These are phyloP conservation scores for Aureobasidium leucospermi DNA, from an alignment of 2,329 filamentous ascomycete genomes.

Conservation along the genomic window DNA sequence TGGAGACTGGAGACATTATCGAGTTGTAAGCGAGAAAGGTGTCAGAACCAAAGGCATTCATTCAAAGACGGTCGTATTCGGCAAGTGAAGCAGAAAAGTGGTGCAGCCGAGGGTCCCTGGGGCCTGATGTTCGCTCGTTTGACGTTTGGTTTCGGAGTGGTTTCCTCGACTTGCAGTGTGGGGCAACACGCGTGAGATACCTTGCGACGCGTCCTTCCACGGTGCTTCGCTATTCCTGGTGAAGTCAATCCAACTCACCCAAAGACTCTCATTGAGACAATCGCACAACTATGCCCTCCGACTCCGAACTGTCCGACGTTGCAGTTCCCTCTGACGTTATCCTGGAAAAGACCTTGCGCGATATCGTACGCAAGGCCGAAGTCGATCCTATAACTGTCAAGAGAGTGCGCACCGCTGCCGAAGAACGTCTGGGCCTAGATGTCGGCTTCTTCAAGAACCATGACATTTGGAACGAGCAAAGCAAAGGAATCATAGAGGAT, in stretches of 20 bases:
- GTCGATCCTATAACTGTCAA: constrained; percentile 51
- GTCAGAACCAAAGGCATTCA: no score
- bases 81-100: no score
- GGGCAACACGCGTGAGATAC: constrained; percentile 3
- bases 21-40: no score
- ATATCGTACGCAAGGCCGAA: constrained; percentile 36
- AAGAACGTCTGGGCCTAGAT: constrained; percentile 44
- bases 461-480: constrained; percentile 46
- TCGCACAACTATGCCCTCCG: constrained; percentile 4
- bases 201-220: neutral
- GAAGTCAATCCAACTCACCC: neutral
- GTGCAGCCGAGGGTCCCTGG: no score
- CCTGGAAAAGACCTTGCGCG: constrained; percentile 34
- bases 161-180: neutral
- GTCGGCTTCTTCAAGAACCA: constrained; percentile 50
- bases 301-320: neutral
- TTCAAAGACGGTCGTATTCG: no score
- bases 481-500: constrained; percentile 46
- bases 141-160: neutral
- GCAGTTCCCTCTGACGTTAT: constrained; percentile 28
- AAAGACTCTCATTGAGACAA: neutral
- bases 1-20: neutral
- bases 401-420: constrained; percentile 45
- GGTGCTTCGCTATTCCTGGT: neutral
- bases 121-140: no score